These are phyloP conservation scores for Cornus suecica DNA, from an alignment of 148 eudicot genomes.

Conservation along the genomic window DNA sequence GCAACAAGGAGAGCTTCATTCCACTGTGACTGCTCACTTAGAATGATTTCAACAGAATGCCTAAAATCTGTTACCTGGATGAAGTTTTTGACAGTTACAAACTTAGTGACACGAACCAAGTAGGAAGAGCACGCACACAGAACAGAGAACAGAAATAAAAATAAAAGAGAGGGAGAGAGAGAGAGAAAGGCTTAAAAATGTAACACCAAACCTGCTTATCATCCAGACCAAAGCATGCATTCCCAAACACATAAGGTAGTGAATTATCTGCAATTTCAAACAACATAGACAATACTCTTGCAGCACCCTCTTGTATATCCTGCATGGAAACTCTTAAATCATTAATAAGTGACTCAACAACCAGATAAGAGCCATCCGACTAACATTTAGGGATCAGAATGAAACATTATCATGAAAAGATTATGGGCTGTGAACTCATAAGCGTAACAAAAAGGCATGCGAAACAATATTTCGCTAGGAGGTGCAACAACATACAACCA, in stretches of 20 bases:
- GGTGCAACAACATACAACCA: background rate
- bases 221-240: slow-evolving; percentile 62
- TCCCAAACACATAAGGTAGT: slow-evolving; percentile 42
- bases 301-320: slow-evolving; percentile 77
- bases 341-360: slow-evolving; percentile 6
- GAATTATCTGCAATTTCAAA: slow-evolving; percentile 52
- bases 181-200: slow-evolving; percentile 2
- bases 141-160: background rate
- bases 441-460: background rate
- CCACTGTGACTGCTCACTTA: slow-evolving; percentile 51
- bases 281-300: slow-evolving; percentile 58
- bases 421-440: background rate
- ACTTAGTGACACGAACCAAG: background rate
- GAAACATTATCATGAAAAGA: background rate
- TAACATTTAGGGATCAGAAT: background rate
- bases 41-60: slow-evolving; percentile 47
- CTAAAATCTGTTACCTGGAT: slow-evolving; percentile 57
- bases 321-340: slow-evolving; percentile 29
- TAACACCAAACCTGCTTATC: slow-evolving; percentile 59
- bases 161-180: too few species aligned
- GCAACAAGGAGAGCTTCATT: slow-evolving; percentile 70
- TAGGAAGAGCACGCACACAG: too few species aligned
- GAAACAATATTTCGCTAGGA: background rate
- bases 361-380: background rate
- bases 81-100: slow-evolving; percentile 13